Evolutionary conservation across 805 yeast species (phyloP), one percentile per base, ranked within the genome.

Genomic region (Pichia insulana): DNA sequence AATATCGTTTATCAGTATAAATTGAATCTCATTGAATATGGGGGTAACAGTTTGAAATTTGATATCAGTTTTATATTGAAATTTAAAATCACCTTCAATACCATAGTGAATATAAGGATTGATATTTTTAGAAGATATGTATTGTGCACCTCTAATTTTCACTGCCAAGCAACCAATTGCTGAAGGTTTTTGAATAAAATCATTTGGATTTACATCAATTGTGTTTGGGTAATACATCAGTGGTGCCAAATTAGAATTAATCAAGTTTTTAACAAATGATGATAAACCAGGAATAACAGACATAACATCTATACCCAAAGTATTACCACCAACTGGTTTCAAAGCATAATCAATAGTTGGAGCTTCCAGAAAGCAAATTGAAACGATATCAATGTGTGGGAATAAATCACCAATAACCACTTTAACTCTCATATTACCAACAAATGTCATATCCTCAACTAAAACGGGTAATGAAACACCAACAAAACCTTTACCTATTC

Each of bases 311-410:
- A 84, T 56, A 47, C 95, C 95, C 46, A 84, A 71, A n/a, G 89
- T 80, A 58, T 84, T 90, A 64, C 94, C 92, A 59, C 92, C 92
- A 41, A 84, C 82, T 9, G 95, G 95, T 58, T 84, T 84, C 67
- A 84, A 73, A 17, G 78, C 81, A 58, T 83, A 84, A 56, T 81
- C 89, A 55, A 84, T 81, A 26, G 72, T 69, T 31, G 92, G 92
- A 16, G 90, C 82, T 58, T 83, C 90, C 54, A 84, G 65, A 53
- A 84, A 75, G 48, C 79, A 82, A 43, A 83, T 67, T 16, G 86
- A 77, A 8, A 84, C 85, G 51, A 75, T 61, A 47, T 78, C 78
- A 45, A 84, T 81, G 53, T 83, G 88, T n/a, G 95, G 95, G 60
- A 84, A 83, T 53, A 71, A 70, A 36, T 74, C 71, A 36, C 78